Evolutionary conservation across 495 filamentous ascomycete genomes (phyloP).

Genomic region (Aspergillus sclerotioniger): DNA sequence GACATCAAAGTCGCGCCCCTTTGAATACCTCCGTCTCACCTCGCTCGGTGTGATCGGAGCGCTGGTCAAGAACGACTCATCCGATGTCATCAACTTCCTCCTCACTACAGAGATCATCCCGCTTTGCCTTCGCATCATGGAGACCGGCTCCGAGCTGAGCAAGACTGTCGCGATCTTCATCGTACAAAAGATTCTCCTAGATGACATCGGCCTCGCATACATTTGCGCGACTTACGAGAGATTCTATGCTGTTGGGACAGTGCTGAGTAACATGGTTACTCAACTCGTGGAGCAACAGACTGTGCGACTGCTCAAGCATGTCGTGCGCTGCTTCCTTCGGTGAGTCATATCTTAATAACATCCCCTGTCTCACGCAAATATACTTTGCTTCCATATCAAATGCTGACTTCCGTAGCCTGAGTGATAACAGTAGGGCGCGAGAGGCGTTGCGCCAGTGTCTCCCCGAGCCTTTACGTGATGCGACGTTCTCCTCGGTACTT

Average conservation of each 20-base stretch:
- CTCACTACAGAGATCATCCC: conserved; percentile 99
- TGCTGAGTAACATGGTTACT: conserved; percentile 97
- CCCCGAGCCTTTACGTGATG: conserved; percentile 92
- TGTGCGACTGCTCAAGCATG: conserved; percentile 92
- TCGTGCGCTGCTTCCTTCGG: conserved; percentile 95
- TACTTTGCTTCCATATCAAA: conserved; percentile 14
- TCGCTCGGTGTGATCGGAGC: conserved; percentile 98
- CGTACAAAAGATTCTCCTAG: conserved; percentile 98
- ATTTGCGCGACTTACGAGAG: conserved; percentile 99
- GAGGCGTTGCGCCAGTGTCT: conserved; percentile 96
- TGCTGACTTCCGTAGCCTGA: conserved; percentile 57
- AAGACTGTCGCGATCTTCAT: conserved; percentile 99
- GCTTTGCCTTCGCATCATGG: conserved; percentile 97
- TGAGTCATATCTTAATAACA: conserved; percentile 38
- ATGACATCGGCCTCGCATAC: conserved; percentile 96
- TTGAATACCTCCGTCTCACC: conserved; percentile 96
- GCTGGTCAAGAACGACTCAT: conserved; percentile 97
- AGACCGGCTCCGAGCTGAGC: conserved; percentile 96
- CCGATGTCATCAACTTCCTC: conserved; percentile 98
- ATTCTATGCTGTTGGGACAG: conserved; percentile 98
- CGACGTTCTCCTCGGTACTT: conserved; percentile 93
- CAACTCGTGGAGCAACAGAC: conserved; percentile 98
- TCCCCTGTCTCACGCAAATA: not conserved
- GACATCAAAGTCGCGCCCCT: conserved; percentile 95
- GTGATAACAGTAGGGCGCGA: conserved; percentile 92